Conservation (phyloP, 495 filamentous ascomycete species). For the Penicillium fimorum region DNA sequence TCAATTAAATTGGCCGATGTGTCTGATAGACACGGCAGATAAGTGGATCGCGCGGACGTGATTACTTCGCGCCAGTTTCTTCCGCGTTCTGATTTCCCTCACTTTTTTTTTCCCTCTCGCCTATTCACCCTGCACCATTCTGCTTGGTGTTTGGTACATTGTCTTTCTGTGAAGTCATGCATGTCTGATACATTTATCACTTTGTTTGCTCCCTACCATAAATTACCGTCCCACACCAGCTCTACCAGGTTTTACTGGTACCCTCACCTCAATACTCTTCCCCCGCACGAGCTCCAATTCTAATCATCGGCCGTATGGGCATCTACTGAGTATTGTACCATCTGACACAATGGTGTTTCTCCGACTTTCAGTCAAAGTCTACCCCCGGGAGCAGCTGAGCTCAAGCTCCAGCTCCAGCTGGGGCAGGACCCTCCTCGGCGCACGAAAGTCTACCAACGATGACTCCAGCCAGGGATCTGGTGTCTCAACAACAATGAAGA, state of each 20-base stretch:
- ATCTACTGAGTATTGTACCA: background rate
- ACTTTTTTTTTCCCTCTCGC: background rate
- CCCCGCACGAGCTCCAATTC: background rate
- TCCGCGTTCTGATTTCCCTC: conserved; percentile 1
- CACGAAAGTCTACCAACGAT: background rate
- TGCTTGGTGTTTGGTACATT: background rate
- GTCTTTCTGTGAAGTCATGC: background rate
- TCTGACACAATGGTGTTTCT: conserved; percentile 35
- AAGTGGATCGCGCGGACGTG: conserved; percentile 4
- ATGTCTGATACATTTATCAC: background rate
- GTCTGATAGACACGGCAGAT: background rate
- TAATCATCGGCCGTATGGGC: background rate
- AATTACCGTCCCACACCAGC: background rate
- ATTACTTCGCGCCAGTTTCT: conserved; percentile 3
- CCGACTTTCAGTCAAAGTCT: conserved; percentile 39
- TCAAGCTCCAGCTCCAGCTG: background rate
- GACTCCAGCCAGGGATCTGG: conserved; percentile 11
- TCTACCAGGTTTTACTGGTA: background rate
- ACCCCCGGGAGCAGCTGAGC: conserved; percentile 27
- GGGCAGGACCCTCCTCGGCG: background rate
- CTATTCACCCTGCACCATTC: background rate
- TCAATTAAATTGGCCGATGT: background rate
- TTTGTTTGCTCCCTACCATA: background rate
- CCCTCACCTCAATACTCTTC: background rate
- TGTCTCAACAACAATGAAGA: conserved; percentile 6